phyloP scores from a whole-genome alignment of 768 basidiomycete genomes.

The Rhizopogon sp. region DNA sequence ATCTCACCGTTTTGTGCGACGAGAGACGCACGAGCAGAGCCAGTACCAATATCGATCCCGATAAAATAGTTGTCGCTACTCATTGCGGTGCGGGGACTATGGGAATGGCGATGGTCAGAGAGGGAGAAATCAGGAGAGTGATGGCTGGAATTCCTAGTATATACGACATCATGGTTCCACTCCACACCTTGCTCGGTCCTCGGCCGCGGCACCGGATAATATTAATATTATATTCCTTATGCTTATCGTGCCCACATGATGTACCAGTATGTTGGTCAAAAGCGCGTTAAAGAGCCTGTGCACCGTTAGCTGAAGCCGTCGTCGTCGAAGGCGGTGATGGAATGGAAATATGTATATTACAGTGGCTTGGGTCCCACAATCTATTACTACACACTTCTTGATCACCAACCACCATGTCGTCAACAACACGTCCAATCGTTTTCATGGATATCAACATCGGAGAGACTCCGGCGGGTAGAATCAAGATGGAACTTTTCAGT shows the following conservation, averaged over 20 bases:
- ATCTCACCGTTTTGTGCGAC: slow-evolving; percentile 65
- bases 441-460: slow-evolving; percentile 98
- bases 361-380: background rate
- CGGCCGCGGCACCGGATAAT: background rate
- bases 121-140: background rate
- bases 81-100: slow-evolving; percentile 22
- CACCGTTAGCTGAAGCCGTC: background rate
- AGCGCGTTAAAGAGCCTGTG: background rate
- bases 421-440: slow-evolving; percentile 73
- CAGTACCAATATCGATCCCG: slow-evolving; percentile 87
- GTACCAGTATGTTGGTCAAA: background rate
- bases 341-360: background rate
- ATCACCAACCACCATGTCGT: slow-evolving; percentile 30
- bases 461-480: slow-evolving; percentile 89
- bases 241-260: background rate
- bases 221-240: background rate
- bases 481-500: slow-evolving; percentile 97
- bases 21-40: slow-evolving; percentile 85
- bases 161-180: slow-evolving; percentile 12
- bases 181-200: background rate
- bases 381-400: background rate
- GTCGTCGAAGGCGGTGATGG: background rate
- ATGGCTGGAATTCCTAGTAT: background rate
- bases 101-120: background rate
- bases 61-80: slow-evolving; percentile 49